Percentiles rank a stretch among this genome's conserved stretches.
Conservation (phyloP, 345 rosid species). For the Cardamine occulta region DNA sequence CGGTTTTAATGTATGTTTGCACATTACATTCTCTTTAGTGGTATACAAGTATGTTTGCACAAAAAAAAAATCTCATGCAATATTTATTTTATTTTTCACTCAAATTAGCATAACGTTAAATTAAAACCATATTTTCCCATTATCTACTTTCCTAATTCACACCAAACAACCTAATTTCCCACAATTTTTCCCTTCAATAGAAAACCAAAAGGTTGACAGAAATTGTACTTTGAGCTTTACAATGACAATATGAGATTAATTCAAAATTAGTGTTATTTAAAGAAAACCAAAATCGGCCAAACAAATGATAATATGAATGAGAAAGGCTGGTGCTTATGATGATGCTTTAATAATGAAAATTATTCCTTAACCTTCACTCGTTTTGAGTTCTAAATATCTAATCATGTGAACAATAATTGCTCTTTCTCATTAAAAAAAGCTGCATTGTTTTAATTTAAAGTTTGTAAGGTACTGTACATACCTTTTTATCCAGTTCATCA, state of each 20-base stretch:
- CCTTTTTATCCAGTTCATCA: not conserved
- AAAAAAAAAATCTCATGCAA: too few relatives aligned
- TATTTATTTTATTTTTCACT: not conserved
- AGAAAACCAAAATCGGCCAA: not conserved
- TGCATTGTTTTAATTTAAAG: slow-evolving; percentile 9
- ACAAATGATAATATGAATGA: slow-evolving; percentile 14
- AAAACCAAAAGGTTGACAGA: slow-evolving; percentile 8
- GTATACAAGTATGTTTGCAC: too few relatives aligned
- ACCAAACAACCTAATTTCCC: slow-evolving; percentile 21
- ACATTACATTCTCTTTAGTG: too few relatives aligned
- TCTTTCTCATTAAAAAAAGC: not conserved
- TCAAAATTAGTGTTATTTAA: not conserved
- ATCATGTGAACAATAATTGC: slow-evolving; percentile 31
- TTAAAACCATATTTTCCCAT: not conserved
- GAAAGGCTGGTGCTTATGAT: slow-evolving; percentile 24
- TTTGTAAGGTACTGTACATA: not conserved
- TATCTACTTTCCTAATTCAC: slow-evolving; percentile 20
- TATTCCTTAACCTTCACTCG: slow-evolving; percentile 25
- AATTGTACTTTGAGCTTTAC: not conserved
- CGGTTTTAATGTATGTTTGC: too few relatives aligned
- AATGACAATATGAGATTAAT: slow-evolving; percentile 1
- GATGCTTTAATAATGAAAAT: slow-evolving; percentile 30
- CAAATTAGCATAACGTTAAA: not conserved
- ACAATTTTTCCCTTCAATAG: not conserved
- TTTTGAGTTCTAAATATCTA: slow-evolving; percentile 32